Percentiles rank a stretch among this genome's conserved stretches.
Evolutionary conservation across 1,284 basidiomycete species (phyloP).

Genomic region (Termitomyces sp.): DNA sequence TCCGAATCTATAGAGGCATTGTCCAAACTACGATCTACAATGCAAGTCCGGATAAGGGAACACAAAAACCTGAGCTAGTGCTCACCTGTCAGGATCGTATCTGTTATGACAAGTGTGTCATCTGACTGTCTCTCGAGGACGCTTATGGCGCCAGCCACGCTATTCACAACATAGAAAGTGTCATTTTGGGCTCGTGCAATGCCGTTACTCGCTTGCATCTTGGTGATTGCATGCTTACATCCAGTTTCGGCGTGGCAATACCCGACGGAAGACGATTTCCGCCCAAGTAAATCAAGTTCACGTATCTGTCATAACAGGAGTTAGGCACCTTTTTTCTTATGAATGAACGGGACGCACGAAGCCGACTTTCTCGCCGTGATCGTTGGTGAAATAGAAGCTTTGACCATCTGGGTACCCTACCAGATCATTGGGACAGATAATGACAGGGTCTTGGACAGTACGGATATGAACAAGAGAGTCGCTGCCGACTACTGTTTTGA

Average conservation of each 20-base stretch:
- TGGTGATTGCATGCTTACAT: conserved; percentile 49
- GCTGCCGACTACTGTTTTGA: conserved; percentile 48
- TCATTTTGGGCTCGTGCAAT: conserved; percentile 50
- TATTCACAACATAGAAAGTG: conserved; percentile 53
- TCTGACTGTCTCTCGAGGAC: conserved; percentile 54
- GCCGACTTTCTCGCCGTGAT: conserved; percentile 50
- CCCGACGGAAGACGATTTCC: conserved; percentile 42
- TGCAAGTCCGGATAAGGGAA: not conserved
- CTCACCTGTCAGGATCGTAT: conserved; percentile 42
- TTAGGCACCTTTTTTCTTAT: not conserved
- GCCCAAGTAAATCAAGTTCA: conserved; percentile 30
- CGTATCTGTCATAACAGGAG: conserved; percentile 24
- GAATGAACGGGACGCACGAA: conserved; percentile 34
- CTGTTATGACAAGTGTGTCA: conserved; percentile 45
- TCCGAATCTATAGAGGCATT: conserved; percentile 53
- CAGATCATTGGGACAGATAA: conserved; percentile 69
- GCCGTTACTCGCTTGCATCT: conserved; percentile 49
- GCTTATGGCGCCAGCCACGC: conserved; percentile 36
- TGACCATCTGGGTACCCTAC: conserved; percentile 57
- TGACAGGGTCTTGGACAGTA: conserved; percentile 53
- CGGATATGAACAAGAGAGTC: conserved; percentile 46
- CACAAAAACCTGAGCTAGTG: not conserved
- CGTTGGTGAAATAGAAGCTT: conserved; percentile 68
- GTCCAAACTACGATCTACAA: conserved; percentile 44
- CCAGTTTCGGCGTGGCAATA: conserved; percentile 56